phyloP scores from a whole-genome alignment of 331 rosid genomes.

The Quercus lobata region DNA sequence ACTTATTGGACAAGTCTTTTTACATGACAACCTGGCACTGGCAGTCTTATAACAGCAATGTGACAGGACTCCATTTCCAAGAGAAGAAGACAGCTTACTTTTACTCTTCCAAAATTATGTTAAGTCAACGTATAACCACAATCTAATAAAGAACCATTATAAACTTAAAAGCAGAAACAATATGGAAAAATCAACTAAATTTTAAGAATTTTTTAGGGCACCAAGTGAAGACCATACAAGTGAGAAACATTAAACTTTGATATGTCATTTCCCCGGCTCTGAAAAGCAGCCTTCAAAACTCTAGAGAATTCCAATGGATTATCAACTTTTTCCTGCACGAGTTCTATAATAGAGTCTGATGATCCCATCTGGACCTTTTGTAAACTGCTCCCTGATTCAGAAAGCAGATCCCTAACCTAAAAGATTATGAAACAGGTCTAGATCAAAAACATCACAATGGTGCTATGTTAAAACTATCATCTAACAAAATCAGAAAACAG shows the following conservation, averaged over 20 bases:
- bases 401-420: slow-evolving; percentile 77
- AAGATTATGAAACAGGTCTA: slow-evolving; percentile 33
- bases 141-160: slow-evolving; percentile 4
- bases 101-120: background rate
- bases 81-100: background rate
- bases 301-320: slow-evolving; percentile 84
- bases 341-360: slow-evolving; percentile 53
- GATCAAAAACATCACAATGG: slow-evolving; percentile 29
- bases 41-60: background rate
- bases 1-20: background rate
- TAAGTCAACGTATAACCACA: background rate
- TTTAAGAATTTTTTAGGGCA: slow-evolving; percentile 4
- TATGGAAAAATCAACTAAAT: background rate
- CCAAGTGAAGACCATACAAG: slow-evolving; percentile 61
- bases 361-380: slow-evolving; percentile 65
- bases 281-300: slow-evolving; percentile 69
- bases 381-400: slow-evolving; percentile 50
- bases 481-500: slow-evolving; percentile 17
- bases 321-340: slow-evolving; percentile 79
- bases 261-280: slow-evolving; percentile 56
- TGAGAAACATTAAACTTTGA: slow-evolving; percentile 80
- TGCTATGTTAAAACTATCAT: slow-evolving; percentile 5
- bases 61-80: background rate
- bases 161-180: slow-evolving; percentile 16
- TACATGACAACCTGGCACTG: background rate